A percentile compares a stretch with the other conserved stretches of the same genome.
These are phyloP conservation scores for Aspergillus bridgeri DNA, from an alignment of 495 filamentous ascomycete species.

Conservation along the genomic window DNA sequence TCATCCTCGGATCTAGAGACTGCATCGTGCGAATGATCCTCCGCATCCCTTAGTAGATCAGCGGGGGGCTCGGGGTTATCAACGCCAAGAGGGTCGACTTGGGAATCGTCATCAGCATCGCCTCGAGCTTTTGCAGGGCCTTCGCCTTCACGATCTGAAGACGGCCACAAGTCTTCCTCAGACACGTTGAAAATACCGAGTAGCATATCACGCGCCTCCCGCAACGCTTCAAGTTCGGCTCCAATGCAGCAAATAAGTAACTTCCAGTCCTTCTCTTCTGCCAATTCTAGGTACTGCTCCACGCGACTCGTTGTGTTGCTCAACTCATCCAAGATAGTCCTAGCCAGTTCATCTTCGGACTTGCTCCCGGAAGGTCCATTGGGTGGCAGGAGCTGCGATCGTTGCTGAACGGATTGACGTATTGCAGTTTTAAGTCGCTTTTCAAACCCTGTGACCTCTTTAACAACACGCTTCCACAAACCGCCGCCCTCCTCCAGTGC, in stretches of 20 bases:
- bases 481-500: constrained; percentile 81
- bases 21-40: constrained; percentile 21
- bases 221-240: constrained; percentile 82
- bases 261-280: constrained; percentile 70
- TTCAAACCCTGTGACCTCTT: constrained; percentile 68
- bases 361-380: constrained; percentile 13
- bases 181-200: constrained; percentile 44
- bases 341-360: constrained; percentile 27
- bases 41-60: constrained; percentile 36
- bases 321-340: constrained; percentile 42
- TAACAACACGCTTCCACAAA: constrained; percentile 71
- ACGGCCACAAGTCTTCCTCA: constrained; percentile 19
- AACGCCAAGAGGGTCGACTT: constrained; percentile 21
- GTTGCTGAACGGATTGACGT: constrained; percentile 30
- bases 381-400: constrained; percentile 17
- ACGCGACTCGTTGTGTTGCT: constrained; percentile 37
- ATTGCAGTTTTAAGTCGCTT: constrained; percentile 56
- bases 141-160: constrained; percentile 7
- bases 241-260: constrained; percentile 83
- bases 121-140: constrained; percentile 6
- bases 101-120: constrained; percentile 6
- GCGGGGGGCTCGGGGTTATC: constrained; percentile 39
- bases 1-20: constrained; percentile 37
- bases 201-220: constrained; percentile 64
- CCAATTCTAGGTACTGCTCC: constrained; percentile 35